A percentile compares a stretch with the other conserved stretches of the same genome.
Conservation (phyloP, 495 filamentous ascomycete genomes). For the Hypoxylon crocopeplum region DNA sequence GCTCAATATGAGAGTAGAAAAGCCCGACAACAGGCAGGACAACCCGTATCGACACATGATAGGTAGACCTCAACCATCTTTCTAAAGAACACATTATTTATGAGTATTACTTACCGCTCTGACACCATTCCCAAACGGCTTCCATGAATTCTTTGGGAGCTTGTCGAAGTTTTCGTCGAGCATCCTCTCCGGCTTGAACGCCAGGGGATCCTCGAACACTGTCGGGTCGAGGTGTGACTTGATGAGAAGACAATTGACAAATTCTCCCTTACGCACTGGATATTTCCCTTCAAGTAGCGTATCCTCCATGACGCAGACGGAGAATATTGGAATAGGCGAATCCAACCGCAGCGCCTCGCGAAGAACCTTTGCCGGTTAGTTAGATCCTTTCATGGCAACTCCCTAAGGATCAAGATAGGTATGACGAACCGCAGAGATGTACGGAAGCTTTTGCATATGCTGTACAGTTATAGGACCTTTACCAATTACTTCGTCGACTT, state of each 20-base stretch:
- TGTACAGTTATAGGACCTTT: constrained; percentile 62
- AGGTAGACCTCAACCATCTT: too few relatives aligned
- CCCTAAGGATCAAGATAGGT: background rate
- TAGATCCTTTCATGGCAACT: background rate
- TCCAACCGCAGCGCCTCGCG: constrained; percentile 70
- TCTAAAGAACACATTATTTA: too few relatives aligned
- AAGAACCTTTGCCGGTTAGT: constrained; percentile 43
- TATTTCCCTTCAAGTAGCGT: constrained; percentile 68
- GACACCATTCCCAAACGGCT: constrained; percentile 38
- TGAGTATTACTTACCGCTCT: constrained; percentile 13
- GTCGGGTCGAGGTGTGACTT: constrained; percentile 48
- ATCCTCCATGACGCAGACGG: constrained; percentile 47
- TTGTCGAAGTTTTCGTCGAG: constrained; percentile 62
- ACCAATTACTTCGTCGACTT: constrained; percentile 62
- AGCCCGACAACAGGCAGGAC: too few relatives aligned
- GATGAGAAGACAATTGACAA: constrained; percentile 56
- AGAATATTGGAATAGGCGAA: constrained; percentile 66
- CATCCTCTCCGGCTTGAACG: constrained; percentile 64
- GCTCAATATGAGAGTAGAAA: too few relatives aligned
- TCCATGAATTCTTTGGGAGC: constrained; percentile 58
- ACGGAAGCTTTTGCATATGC: constrained; percentile 67
- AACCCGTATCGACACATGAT: too few relatives aligned
- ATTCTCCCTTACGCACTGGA: constrained; percentile 58
- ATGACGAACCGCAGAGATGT: constrained; percentile 56
- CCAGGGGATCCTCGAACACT: constrained; percentile 55